phyloP scores from a whole-genome alignment of 2,329 filamentous ascomycete genomes.

The Huntiella omanensis region DNA sequence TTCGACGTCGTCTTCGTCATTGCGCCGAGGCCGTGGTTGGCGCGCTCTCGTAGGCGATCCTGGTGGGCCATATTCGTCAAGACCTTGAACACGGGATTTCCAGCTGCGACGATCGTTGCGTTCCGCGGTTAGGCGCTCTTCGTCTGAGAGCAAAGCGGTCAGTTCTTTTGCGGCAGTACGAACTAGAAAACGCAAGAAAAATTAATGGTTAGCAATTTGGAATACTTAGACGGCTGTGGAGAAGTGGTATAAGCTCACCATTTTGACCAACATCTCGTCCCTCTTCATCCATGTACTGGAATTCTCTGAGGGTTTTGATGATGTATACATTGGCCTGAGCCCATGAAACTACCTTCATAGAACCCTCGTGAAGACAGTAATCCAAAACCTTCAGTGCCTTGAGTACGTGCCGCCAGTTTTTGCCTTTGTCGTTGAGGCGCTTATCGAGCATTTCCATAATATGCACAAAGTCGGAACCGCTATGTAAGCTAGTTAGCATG shows the following conservation, averaged over 20 bases:
- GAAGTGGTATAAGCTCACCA: conserved; percentile 36
- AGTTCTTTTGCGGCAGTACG: conserved; percentile 92
- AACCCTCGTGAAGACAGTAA: conserved; percentile 94
- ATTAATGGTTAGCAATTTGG: conserved; percentile 8
- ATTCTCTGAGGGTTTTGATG: conserved; percentile 95
- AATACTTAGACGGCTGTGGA: not conserved
- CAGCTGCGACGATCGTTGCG: conserved; percentile 81
- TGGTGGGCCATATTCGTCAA: conserved; percentile 56
- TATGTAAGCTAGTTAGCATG: conserved; percentile 19
- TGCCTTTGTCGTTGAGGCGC: conserved; percentile 94
- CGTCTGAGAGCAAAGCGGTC: conserved; percentile 77
- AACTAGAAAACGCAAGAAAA: conserved; percentile 34
- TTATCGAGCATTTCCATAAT: conserved; percentile 99
- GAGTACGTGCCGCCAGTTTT: conserved; percentile 96
- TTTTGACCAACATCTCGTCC: conserved; percentile 91
- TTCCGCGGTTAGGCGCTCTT: conserved; percentile 79
- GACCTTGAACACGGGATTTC: conserved; percentile 89
- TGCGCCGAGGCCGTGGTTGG: conserved; percentile 30
- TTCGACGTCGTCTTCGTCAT: conserved; percentile 75
- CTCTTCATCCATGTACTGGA: conserved; percentile 91
- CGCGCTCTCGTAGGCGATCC: conserved; percentile 22
- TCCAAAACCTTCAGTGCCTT: conserved; percentile 96
- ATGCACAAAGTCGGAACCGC: conserved; percentile 94
- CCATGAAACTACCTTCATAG: conserved; percentile 92
- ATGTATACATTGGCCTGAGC: conserved; percentile 96